These are phyloP conservation scores for Erodium maritimum DNA, from an alignment of 345 rosid species.

Conservation along the genomic window DNA sequence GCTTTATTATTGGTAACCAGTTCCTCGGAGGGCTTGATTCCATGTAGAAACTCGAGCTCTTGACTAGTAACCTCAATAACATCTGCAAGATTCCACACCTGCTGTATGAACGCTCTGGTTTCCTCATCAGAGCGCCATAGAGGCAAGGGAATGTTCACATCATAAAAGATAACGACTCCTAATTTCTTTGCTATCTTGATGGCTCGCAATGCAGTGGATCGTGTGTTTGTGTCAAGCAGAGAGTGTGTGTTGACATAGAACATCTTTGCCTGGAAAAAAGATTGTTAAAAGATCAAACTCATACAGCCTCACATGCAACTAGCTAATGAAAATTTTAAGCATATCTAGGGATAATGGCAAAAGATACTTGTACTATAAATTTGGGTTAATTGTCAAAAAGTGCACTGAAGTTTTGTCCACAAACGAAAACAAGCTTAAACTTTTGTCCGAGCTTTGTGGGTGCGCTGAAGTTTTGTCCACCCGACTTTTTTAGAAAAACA, in stretches of 20 bases:
- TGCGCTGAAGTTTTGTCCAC: no score
- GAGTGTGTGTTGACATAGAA: conserved; percentile 80
- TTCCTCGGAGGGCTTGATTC: conserved; percentile 57
- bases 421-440: no score
- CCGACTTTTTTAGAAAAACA: no score
- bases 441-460: no score
- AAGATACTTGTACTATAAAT: no score
- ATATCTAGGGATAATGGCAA: no score
- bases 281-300: conserved; percentile 13
- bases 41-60: conserved; percentile 80
- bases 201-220: conserved; percentile 58
- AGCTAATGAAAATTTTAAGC: no score
- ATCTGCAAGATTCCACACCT: conserved; percentile 68
- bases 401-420: no score
- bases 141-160: conserved; percentile 73
- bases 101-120: conserved; percentile 50
- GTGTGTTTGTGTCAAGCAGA: conserved; percentile 60
- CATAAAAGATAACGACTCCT: conserved; percentile 65
- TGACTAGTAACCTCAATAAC: conserved; percentile 75
- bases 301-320: neutral
- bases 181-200: conserved; percentile 57
- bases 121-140: conserved; percentile 74
- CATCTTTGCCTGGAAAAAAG: conserved; percentile 61
- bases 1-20: conserved; percentile 53
- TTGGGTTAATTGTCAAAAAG: no score